A percentile compares a stretch with the other conserved stretches of the same genome.
phyloP scores from a whole-genome alignment of 2,329 filamentous ascomycete genomes.

The Reticulascus tulasneorum region DNA sequence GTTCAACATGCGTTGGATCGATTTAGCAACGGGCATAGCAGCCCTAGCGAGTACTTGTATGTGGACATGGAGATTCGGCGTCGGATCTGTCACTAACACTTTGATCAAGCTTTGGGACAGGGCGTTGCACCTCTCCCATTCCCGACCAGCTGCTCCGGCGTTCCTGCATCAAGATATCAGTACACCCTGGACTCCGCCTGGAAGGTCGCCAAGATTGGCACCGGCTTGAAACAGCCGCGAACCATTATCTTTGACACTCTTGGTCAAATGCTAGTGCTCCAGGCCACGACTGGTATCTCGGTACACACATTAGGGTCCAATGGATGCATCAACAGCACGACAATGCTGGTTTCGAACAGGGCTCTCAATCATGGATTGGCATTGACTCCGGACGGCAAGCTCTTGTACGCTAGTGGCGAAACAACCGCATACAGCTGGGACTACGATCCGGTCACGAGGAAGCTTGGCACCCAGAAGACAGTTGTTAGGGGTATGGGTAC shows the following conservation, averaged over 20 bases:
- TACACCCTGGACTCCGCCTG: constrained; percentile 29
- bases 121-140: constrained; percentile 20
- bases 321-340: constrained; percentile 33
- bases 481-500: constrained; percentile 32
- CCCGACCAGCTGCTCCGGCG: constrained; percentile 27
- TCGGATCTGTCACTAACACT: no score
- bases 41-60: no score
- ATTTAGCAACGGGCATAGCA: no score
- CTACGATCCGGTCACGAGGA: constrained; percentile 47
- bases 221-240: constrained; percentile 27
- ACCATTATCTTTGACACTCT: constrained; percentile 29
- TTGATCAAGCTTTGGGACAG: no score
- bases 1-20: no score
- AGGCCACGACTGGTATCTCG: constrained; percentile 29
- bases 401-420: constrained; percentile 32
- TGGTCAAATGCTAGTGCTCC: constrained; percentile 33
- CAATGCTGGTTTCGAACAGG: constrained; percentile 30
- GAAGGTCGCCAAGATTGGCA: constrained; percentile 33
- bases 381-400: constrained; percentile 31
- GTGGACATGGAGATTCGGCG: no score
- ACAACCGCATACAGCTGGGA: constrained; percentile 48
- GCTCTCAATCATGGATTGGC: constrained; percentile 34
- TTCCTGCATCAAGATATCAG: constrained; percentile 19
- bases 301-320: constrained; percentile 33
- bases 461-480: constrained; percentile 38